Evolutionary conservation across 2,329 filamentous ascomycete species (phyloP).

Genomic region (Coleophoma cylindrospora): DNA sequence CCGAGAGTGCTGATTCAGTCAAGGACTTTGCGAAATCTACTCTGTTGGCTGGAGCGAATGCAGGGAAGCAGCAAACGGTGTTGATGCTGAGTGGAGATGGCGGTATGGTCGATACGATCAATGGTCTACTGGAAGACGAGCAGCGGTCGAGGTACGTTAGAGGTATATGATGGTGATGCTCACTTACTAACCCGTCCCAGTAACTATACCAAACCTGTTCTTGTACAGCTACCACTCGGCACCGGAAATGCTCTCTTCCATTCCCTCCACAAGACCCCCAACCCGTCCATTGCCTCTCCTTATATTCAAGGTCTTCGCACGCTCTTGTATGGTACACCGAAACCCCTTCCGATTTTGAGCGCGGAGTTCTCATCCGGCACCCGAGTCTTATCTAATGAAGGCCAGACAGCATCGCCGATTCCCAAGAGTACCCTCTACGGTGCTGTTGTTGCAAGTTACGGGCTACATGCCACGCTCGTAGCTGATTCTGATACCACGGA

Average conservation of each 20-base stretch:
- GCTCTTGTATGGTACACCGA: slow-evolving; percentile 51
- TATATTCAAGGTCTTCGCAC: slow-evolving; percentile 43
- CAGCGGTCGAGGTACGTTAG: slow-evolving; percentile 15
- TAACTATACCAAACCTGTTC: slow-evolving; percentile 30
- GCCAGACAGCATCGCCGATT: slow-evolving; percentile 17
- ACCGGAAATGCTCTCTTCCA: slow-evolving; percentile 63
- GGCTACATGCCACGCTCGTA: slow-evolving; percentile 82
- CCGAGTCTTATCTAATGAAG: slow-evolving; percentile 33
- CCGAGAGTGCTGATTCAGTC: slow-evolving; percentile 59
- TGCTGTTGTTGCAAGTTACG: slow-evolving; percentile 84
- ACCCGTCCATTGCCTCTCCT: slow-evolving; percentile 31
- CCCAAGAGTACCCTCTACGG: slow-evolving; percentile 48
- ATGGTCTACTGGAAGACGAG: slow-evolving; percentile 44
- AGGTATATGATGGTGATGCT: slow-evolving; percentile 7
- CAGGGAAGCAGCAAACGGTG: slow-evolving; percentile 51
- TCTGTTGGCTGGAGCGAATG: slow-evolving; percentile 43
- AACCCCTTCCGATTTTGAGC: slow-evolving; percentile 56
- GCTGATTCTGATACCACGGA: slow-evolving; percentile 84
- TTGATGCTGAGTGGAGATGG: slow-evolving; percentile 85
- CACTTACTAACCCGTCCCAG: slow-evolving; percentile 4
- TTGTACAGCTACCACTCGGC: slow-evolving; percentile 55
- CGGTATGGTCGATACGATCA: slow-evolving; percentile 77
- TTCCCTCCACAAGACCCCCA: slow-evolving; percentile 45
- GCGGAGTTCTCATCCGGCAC: slow-evolving; percentile 55
- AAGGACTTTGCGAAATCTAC: slow-evolving; percentile 50